Evolutionary conservation across 2,329 filamentous ascomycete species (phyloP).

Genomic region (Penicillium sp.): DNA sequence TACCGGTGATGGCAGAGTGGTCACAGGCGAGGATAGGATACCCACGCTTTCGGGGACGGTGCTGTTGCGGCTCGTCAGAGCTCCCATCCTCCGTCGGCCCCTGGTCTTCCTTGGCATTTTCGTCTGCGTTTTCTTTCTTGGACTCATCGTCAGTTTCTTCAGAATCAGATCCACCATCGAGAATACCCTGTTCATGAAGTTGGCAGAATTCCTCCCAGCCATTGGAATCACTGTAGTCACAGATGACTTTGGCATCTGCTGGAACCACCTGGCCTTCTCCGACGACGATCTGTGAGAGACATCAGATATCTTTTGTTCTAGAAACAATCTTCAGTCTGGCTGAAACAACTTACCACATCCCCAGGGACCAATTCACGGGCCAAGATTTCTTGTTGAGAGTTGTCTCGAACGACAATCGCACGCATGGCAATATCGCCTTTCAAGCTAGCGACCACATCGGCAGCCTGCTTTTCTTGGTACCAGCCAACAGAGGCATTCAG

Average conservation of each 20-base stretch:
- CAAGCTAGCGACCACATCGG: conserved; percentile 67
- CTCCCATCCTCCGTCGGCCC: conserved; percentile 11
- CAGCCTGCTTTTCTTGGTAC: conserved; percentile 77
- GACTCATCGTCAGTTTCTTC: conserved; percentile 51
- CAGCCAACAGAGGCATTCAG: conserved; percentile 72
- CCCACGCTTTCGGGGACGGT: conserved; percentile 42
- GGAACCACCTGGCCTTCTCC: conserved; percentile 67
- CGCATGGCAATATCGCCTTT: conserved; percentile 76
- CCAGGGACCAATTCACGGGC: conserved; percentile 68
- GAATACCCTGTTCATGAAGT: conserved; percentile 57
- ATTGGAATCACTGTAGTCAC: conserved; percentile 61
- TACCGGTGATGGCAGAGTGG: conserved; percentile 75
- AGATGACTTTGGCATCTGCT: conserved; percentile 65
- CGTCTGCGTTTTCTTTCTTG: conserved; percentile 48
- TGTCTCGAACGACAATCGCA: conserved; percentile 61
- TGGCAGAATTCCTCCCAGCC: conserved; percentile 62
- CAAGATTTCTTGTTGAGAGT: conserved; percentile 60
- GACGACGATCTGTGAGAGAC: conserved; percentile 52
- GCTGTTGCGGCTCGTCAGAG: conserved; percentile 9
- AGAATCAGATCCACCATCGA: conserved; percentile 45
- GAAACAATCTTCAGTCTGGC: background rate
- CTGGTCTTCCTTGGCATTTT: conserved; percentile 4
- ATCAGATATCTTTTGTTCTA: conserved; percentile 13
- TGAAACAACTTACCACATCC: conserved; percentile 57
- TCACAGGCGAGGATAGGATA: conserved; percentile 64